phyloP scores from a whole-genome alignment of 2,329 filamentous ascomycete species.

The Sporothrix sp. region DNA sequence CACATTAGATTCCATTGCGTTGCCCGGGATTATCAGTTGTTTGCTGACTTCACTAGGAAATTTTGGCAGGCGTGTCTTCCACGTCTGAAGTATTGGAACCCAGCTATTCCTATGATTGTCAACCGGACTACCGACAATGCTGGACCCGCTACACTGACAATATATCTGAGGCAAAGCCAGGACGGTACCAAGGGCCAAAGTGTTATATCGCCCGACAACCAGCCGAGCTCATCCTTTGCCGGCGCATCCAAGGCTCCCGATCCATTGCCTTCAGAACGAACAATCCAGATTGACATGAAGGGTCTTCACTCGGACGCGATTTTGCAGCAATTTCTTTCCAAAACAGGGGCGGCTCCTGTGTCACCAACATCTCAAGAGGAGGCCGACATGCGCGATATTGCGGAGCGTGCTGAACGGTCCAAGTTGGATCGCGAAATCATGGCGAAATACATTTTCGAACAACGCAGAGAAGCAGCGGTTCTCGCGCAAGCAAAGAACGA shows the following conservation, averaged over 20 bases:
- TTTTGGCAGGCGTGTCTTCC: conserved; percentile 82
- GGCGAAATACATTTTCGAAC: conserved; percentile 42
- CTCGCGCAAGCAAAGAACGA: conserved; percentile 45
- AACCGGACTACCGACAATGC: conserved; percentile 53
- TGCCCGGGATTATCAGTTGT: not conserved
- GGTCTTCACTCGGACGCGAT: conserved; percentile 51
- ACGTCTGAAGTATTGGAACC: conserved; percentile 90
- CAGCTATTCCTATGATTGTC: conserved; percentile 70
- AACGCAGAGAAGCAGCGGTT: conserved; percentile 52
- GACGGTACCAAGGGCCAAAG: conserved; percentile 6
- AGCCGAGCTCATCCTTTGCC: conserved; percentile 38
- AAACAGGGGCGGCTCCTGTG: conserved; percentile 51
- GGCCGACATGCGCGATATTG: conserved; percentile 49
- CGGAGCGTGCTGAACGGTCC: conserved; percentile 42
- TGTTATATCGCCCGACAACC: conserved; percentile 23
- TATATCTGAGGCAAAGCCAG: conserved; percentile 46
- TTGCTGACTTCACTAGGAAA: conserved; percentile 51
- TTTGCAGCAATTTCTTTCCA: conserved; percentile 48
- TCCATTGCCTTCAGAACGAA: conserved; percentile 39
- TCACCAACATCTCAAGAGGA: conserved; percentile 52
- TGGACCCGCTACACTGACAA: conserved; percentile 50
- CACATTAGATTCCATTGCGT: no score
- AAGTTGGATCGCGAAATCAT: conserved; percentile 46
- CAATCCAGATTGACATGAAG: conserved; percentile 54
- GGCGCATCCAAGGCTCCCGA: conserved; percentile 40